Percentiles rank a stretch among this genome's conserved stretches.
These are phyloP conservation scores for Gymnopus androsaceus DNA, from an alignment of 1,284 basidiomycete genomes.

Conservation along the genomic window DNA sequence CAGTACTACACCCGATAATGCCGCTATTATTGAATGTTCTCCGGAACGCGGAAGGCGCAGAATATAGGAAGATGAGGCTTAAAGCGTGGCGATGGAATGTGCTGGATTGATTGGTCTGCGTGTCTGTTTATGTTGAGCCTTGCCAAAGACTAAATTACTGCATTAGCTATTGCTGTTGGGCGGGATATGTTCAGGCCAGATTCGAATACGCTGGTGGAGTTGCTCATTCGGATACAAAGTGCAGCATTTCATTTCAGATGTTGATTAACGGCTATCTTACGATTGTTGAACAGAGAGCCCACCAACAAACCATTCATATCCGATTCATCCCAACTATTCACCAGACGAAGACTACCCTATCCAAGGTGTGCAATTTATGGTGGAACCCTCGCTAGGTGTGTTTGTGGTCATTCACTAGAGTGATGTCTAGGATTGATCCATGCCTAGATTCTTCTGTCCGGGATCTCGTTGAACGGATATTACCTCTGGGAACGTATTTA, in stretches of 20 bases:
- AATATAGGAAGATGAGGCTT: conserved; percentile 67
- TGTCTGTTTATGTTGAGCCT: no score
- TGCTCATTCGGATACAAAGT: conserved; percentile 81
- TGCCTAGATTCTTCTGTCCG: conserved; percentile 79
- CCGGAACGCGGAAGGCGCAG: conserved; percentile 63
- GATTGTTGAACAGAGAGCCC: conserved; percentile 52
- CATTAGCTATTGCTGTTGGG: conserved; percentile 86
- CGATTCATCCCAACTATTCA: no score
- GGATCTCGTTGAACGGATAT: conserved; percentile 84
- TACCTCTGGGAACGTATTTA: conserved; percentile 91
- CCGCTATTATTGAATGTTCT: conserved; percentile 73
- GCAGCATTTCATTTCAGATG: conserved; percentile 6
- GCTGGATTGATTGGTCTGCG: conserved; percentile 72
- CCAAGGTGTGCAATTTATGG: conserved; percentile 78
- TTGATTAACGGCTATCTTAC: not conserved
- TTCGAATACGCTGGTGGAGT: conserved; percentile 68
- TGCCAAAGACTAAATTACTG: no score
- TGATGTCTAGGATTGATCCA: no score
- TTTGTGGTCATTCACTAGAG: not conserved
- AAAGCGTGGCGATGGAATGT: conserved; percentile 90
- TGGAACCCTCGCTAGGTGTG: conserved; percentile 76
- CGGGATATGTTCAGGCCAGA: conserved; percentile 76
- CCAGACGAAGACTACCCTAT: no score
- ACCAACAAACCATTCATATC: no score
- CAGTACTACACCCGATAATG: conserved; percentile 79